Conservation (phyloP, 805 yeast species). For the Hanseniaspora lindneri region DNA sequence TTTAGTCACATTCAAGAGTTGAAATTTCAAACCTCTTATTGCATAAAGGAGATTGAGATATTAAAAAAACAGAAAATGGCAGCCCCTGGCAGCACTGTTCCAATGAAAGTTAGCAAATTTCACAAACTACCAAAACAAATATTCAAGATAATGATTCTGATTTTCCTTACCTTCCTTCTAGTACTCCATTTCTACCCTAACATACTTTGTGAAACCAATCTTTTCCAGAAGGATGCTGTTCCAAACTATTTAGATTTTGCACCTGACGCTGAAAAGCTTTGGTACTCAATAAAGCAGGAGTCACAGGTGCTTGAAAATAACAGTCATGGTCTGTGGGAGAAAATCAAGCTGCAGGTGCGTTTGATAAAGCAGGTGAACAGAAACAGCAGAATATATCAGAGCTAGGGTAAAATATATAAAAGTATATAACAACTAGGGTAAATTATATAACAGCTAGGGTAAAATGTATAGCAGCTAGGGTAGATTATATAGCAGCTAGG, state of each 20-base stretch:
- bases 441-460: no score
- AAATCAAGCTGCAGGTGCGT: background rate
- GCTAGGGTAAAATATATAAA: no score
- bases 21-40: conserved; percentile 11
- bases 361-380: background rate
- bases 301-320: background rate
- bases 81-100: background rate
- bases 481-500: no score
- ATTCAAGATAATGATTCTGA: background rate
- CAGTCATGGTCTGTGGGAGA: background rate
- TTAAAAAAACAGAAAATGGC: no score
- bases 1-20: conserved; percentile 13
- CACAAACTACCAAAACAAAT: background rate
- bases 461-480: no score
- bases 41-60: conserved; percentile 11
- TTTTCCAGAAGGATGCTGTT: no score
- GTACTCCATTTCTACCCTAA: background rate
- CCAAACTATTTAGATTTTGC: background rate
- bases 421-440: no score
- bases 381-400: no score
- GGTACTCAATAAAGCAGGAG: background rate
- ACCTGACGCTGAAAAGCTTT: background rate
- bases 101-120: background rate
- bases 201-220: no score
- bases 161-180: background rate